Evolutionary conservation across 2,329 filamentous ascomycete genomes (phyloP), one percentile per base, ranked within the genome.

Genomic region (Akanthomyces uredinophilus): DNA sequence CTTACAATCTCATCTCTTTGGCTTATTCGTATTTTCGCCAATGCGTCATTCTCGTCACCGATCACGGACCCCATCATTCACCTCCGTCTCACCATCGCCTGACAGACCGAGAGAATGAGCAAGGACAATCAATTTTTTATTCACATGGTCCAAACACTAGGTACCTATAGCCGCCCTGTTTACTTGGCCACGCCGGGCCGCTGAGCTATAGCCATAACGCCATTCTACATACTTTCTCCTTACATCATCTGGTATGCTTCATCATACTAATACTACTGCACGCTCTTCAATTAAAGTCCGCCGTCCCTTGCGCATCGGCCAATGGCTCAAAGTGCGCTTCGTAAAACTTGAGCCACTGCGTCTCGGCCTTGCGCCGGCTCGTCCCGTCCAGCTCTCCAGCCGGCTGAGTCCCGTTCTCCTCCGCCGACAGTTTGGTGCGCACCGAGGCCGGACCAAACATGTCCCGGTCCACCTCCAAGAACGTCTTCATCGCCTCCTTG

Each of bases 401-500:
- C 20, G 70, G 70, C 8, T 7, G 37, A 5, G 29, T 6, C 4
- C 78, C 80, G 53, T 82, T 80, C 64, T 83, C 81, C 68, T 83
- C n/a, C 8, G 57, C 4, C n/a, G 71, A 67, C 24, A 16, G n/a
- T 67, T 67, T 14, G 68, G 64, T n/a, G 41, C 66, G 52, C 52
- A 71, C 62, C 5, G 67, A 70, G 8, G 53, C 46, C 22, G 69
- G 68, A 4, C 70, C 70, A 49, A 60, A 95, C 64, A 97, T 85
- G 73, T 96, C 90, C 49, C 87, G 85, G 72, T 99, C 94, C 41
- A 98, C 79, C 63, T 83, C 79, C 71, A 97, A 81, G 73, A 93
- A 96, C 68, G 93, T 89, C 75, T 92, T 91, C 78, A 96, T 94
- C 2, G 91, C 85, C 37, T 93, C 86, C 72, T 92, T 90, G 64